These are phyloP conservation scores for Tricholoma bakamatsutake DNA, from an alignment of 768 basidiomycete species.

Conservation along the genomic window DNA sequence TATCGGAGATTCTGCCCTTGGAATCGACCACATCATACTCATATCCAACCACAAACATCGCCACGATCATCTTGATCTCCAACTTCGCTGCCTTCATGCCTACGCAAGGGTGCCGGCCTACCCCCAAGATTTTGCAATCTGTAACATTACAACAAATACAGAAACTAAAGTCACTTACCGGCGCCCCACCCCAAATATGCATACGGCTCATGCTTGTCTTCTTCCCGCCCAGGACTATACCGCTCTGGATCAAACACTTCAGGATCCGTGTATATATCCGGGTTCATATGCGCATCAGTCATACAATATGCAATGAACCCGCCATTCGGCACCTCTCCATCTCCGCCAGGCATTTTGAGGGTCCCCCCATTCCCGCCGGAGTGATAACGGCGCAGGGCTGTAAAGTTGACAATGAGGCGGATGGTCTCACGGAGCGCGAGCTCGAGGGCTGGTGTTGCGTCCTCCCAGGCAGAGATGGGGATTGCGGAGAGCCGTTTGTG, in stretches of 20 bases:
- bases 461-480: conserved; percentile 35
- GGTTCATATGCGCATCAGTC: conserved; percentile 26
- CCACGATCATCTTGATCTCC: conserved; percentile 28
- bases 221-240: conserved; percentile 21
- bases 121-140: neutral
- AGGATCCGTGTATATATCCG: conserved; percentile 26
- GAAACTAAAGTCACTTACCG: conserved; percentile 17
- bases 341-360: neutral
- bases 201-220: conserved; percentile 26
- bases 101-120: neutral
- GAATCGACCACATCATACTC: conserved; percentile 27
- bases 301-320: conserved; percentile 27
- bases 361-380: neutral
- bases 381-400: conserved; percentile 28
- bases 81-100: conserved; percentile 33
- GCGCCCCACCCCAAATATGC: conserved; percentile 33
- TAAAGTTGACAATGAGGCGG: conserved; percentile 22
- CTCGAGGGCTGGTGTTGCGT: conserved; percentile 32
- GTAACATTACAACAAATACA: neutral
- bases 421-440: conserved; percentile 34
- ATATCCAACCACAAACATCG: conserved; percentile 25
- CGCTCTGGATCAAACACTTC: conserved; percentile 27
- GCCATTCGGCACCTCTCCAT: conserved; percentile 4
- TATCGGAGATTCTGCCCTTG: conserved; percentile 16
- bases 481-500: conserved; percentile 29